Evolutionary conservation across 805 yeast species (phyloP), one percentile per base, ranked within the genome.

Genomic region (Saccharomycopsis sp.): DNA sequence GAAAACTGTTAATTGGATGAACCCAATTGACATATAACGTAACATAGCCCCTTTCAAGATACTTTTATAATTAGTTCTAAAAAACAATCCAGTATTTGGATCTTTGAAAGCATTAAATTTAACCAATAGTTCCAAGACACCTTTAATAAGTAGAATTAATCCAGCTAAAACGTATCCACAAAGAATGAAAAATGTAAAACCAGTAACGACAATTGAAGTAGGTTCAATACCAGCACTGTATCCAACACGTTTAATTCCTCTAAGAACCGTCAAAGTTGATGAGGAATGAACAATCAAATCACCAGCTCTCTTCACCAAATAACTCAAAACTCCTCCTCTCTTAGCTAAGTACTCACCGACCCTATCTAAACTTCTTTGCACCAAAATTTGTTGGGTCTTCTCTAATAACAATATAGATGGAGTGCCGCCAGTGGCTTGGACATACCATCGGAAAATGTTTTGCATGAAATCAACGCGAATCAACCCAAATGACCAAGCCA

Each of bases 401-500:
- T 31, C 21, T 2, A 83, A 73, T 51, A 85, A 65, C 57, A 80
- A 78, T 34, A 81, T 69, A 4, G 84, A 65, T 26, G 96, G 96
- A 1, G 73, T 64, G 34, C 97, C 97, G 40, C 97, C 97, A 1
- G 97, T 88, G 23, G 93, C 65, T 59, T 85, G 88, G 36, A 85
- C 76, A 55, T 80, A 85, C 94, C 94, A 85, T 55, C 90, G 69
- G 61, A 85, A 81, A 51, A 85, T 80, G 49, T 77, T 67, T 63
- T 89, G 96, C 95, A 89, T 85, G 59, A 88, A 89, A 2, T 58
- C 56, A 33, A 84, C 74, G 59, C 81, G 70, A 54, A 89, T 85
- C 48, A 89, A 70, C 2, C 97, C 97, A 84, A 89, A 85, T 1
- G 96, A 85, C 97, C 97, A 89, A 23, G 87, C 88, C 57, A 89